Conservation (phyloP, 345 rosid genomes). For the Turnera subulata region DNA sequence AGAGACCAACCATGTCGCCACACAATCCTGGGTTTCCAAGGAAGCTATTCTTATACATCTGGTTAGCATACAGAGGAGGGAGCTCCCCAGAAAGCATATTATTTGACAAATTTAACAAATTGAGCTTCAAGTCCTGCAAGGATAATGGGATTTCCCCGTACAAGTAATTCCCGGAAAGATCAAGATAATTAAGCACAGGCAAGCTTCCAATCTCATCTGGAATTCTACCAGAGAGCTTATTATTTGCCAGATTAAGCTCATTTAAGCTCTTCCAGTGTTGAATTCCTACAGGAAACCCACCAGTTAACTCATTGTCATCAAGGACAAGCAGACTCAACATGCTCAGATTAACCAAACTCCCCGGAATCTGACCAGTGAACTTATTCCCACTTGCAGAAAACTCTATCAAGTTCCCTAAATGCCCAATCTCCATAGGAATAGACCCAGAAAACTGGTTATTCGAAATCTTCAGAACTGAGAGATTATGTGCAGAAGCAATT, state of each 20-base stretch:
- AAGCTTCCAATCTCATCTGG: conserved; percentile 61
- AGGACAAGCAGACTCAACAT: conserved; percentile 66
- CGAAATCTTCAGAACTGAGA: conserved; percentile 56
- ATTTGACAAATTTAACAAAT: conserved; percentile 67
- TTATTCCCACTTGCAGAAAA: conserved; percentile 45
- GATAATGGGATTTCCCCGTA: conserved; percentile 64
- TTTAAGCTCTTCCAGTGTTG: conserved; percentile 51
- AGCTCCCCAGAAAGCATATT: conserved; percentile 63
- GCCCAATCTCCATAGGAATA: conserved; percentile 55
- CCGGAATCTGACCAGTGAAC: conserved; percentile 52
- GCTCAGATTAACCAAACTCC: conserved; percentile 44
- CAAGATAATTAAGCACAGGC: conserved; percentile 80
- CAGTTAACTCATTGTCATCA: conserved; percentile 52
- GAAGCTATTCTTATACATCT: conserved; percentile 50
- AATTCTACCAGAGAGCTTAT: conserved; percentile 59
- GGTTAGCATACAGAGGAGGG: conserved; percentile 57
- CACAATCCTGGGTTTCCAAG: conserved; percentile 78
- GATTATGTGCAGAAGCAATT: conserved; percentile 56
- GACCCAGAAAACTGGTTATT: conserved; percentile 56
- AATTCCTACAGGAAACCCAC: conserved; percentile 57
- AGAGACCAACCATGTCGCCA: conserved; percentile 53
- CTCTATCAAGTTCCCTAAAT: conserved; percentile 43
- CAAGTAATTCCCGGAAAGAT: conserved; percentile 65
- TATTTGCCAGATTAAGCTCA: conserved; percentile 71
- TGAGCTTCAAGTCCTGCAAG: conserved; percentile 74